A percentile compares a stretch with the other conserved stretches of the same genome.
These are phyloP conservation scores for Chrysanthemum seticuspe DNA, from an alignment of 129 eudicot genomes.

Conservation along the genomic window DNA sequence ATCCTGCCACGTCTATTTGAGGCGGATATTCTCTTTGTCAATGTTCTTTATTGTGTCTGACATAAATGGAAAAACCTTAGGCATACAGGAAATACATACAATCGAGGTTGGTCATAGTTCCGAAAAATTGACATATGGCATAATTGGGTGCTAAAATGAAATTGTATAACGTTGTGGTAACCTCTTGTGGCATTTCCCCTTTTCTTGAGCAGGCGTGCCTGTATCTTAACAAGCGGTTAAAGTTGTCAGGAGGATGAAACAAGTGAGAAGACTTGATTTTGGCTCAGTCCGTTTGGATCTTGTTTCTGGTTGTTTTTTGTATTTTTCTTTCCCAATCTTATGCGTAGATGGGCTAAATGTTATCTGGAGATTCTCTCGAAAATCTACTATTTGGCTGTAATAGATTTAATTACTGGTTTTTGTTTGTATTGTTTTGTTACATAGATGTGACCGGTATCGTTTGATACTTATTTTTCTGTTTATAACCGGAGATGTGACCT, in stretches of 20 bases:
- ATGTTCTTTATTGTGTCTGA: no score
- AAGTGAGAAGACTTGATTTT: not conserved
- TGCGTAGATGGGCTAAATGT: not conserved
- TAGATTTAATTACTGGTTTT: not conserved
- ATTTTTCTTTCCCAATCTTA: not conserved
- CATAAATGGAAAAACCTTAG: not conserved
- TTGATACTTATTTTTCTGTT: not conserved
- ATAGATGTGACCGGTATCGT: not conserved
- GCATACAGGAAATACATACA: not conserved
- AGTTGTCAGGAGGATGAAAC: constrained; percentile 9
- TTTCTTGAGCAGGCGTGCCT: not conserved
- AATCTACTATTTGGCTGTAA: not conserved
- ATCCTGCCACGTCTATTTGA: no score
- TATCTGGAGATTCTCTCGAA: not conserved
- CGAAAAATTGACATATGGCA: not conserved
- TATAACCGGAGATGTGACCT: not conserved
- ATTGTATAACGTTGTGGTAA: not conserved
- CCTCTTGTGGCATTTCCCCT: not conserved
- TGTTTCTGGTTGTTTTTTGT: not conserved
- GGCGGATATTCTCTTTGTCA: no score
- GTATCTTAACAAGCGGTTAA: not conserved
- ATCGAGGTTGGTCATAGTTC: not conserved
- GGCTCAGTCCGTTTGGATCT: not conserved
- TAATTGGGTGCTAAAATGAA: not conserved
- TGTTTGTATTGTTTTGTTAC: not conserved